Evolutionary conservation across 139 green algal species (phyloP), one percentile per base, ranked within the genome.

Genomic region (Diplosphaera chodatii): DNA sequence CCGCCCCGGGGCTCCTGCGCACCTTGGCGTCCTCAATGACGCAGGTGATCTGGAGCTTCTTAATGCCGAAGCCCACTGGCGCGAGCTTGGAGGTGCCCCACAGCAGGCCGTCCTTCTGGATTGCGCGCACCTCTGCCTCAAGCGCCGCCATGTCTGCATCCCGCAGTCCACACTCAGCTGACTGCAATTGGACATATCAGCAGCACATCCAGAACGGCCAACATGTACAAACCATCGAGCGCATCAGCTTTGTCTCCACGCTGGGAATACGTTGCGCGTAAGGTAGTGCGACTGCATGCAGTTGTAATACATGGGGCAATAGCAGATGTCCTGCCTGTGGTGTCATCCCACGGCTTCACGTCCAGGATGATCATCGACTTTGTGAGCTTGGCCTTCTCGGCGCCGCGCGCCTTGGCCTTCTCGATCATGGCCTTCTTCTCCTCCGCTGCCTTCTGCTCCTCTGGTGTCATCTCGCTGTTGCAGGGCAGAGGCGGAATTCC

Each of bases 311-410:
- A n/a, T n/a, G n/a, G n/a, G n/a, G n/a, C n/a, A 48, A 13, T 48
- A 13, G 13, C 10, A 48, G 37, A 13, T 23, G 18, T 18, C 25
- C 4, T 37, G 80, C 77, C 77, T 74, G 84, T 90, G 48, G 86
- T 83, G 68, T 90, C 84, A 68, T 90, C 84, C 84, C 84, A 90
- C 33, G 84, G 84, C 80, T 90, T 90, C 63, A 90, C 84, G 48
- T 90, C 84, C 74, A 90, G 69, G 32, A 90, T 66, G 40, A 90
- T 84, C 59, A 88, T 83, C 21, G 81, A 88, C 73, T 90, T 90
- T 37, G 74, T 81, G 37, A 77, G 63, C 78, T 82, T 84, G 27
- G 72, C 80, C 71, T 82, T 83, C 33, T 80, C 75, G 21, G 59
- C 55, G 41, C 75, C 74, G 55, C 74, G 71, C 34, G 67, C 69